Evolutionary conservation across 768 basidiomycete genomes (phyloP).

Genomic region (Leccinum truebloodii): DNA sequence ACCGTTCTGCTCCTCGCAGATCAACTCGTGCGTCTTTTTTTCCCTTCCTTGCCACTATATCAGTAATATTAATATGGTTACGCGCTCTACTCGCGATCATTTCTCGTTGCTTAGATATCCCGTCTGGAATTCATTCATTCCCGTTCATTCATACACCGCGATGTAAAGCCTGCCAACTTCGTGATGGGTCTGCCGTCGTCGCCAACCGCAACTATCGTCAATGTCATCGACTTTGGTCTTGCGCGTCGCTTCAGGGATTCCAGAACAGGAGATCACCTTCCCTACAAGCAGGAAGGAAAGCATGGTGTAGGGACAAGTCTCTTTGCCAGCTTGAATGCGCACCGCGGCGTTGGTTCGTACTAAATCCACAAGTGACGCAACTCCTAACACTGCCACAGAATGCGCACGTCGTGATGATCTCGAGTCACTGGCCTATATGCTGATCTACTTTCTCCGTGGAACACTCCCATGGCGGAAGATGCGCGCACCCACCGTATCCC

Average conservation of each 20-base stretch:
- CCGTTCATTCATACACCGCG: conserved; percentile 91
- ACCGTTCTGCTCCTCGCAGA: conserved; percentile 93
- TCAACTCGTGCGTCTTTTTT: conserved; percentile 70
- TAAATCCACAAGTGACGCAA: background rate
- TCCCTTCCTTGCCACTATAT: background rate
- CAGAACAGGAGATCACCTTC: conserved; percentile 63
- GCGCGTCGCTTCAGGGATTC: conserved; percentile 77
- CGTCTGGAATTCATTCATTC: conserved; percentile 97
- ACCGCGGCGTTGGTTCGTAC: conserved; percentile 68
- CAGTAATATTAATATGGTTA: conserved; percentile 11
- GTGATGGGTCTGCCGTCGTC: conserved; percentile 78
- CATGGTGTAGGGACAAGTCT: conserved; percentile 80
- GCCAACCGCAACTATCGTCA: conserved; percentile 70
- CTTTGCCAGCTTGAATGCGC: conserved; percentile 74
- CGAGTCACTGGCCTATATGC: conserved; percentile 80
- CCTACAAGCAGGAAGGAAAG: conserved; percentile 68
- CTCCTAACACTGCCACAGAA: conserved; percentile 40
- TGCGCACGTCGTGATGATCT: conserved; percentile 78
- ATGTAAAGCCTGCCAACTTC: conserved; percentile 99
- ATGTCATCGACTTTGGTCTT: conserved; percentile 89
- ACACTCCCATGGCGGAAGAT: conserved; percentile 78
- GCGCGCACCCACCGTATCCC: conserved; percentile 61
- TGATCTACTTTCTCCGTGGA: conserved; percentile 78
- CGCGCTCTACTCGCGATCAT: conserved; percentile 22
- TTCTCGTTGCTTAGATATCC: conserved; percentile 62